Conservation (phyloP, 2,329 filamentous ascomycete genomes). For the Verticillium isaacii region DNA sequence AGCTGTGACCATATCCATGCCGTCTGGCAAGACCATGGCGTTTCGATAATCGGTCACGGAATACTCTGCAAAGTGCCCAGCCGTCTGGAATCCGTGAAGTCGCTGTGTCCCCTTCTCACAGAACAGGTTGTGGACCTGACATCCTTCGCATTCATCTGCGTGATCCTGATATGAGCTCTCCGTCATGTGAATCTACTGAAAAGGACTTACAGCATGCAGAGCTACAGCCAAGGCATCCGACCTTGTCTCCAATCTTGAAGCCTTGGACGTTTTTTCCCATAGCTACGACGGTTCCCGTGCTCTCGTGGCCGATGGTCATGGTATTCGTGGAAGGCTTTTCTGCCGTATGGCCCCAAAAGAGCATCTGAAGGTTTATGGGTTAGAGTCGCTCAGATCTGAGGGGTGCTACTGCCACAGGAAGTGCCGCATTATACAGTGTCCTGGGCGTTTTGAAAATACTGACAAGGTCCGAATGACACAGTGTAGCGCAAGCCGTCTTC, state of each 20-base stretch:
- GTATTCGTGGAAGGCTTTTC: slow-evolving; percentile 14
- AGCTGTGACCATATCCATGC: slow-evolving; percentile 24
- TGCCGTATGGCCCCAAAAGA: slow-evolving; percentile 14
- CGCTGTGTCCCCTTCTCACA: slow-evolving; percentile 31
- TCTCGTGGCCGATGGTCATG: slow-evolving; percentile 37
- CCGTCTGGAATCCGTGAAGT: slow-evolving; percentile 34
- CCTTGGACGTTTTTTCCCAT: slow-evolving; percentile 26
- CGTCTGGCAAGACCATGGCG: slow-evolving; percentile 31
- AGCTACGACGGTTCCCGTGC: slow-evolving; percentile 36
- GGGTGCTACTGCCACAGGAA: background rate
- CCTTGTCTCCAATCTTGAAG: slow-evolving; percentile 34
- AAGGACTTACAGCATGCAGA: slow-evolving; percentile 10
- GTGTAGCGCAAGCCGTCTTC: slow-evolving; percentile 26
- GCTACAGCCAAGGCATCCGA: slow-evolving; percentile 33
- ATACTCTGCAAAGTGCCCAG: slow-evolving; percentile 44
- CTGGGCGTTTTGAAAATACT: slow-evolving; percentile 9
- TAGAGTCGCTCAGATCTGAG: too few species aligned
- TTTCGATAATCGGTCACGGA: slow-evolving; percentile 39
- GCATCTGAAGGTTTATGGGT: slow-evolving; percentile 6
- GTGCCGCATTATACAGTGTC: background rate
- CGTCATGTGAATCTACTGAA: background rate
- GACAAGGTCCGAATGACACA: slow-evolving; percentile 26
- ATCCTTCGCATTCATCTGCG: slow-evolving; percentile 44
- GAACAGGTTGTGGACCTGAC: slow-evolving; percentile 34
- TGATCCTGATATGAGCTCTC: slow-evolving; percentile 27